Base-by-base conservation (phyloP, 108 stramenopile species). In the Cyclotella choctawhatcheeana region DNA sequence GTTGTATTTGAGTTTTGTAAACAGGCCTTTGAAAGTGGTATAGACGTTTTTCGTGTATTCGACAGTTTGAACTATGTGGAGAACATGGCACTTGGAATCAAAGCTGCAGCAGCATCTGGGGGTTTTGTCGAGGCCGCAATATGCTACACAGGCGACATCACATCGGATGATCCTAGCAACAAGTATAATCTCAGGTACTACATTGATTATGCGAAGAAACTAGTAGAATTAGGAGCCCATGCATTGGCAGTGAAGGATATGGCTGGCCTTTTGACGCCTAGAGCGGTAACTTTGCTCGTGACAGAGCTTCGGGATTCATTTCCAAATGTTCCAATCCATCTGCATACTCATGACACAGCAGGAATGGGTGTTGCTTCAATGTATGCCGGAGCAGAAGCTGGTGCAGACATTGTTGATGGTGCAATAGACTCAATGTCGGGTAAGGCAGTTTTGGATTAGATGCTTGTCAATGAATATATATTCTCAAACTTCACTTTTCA, bases 1-100 rank as follows among this genome's bases (percentile, higher is more conserved):
- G 91, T 90, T 25, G 89, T 94, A 2, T 82, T 68, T 60, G 82
- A 89, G 81, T 94, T 94, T 67, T 90, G 90, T 79, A 79, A 86
- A 43, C 70, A 73, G 70, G 93, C 93, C 0, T 69, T 85, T 31
- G 69, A 86, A 51, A 82, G 60, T 61, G 93, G 93, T 10, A 91
- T 91, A 82, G 93, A 94, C 67, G 82, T 94, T 20, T 94, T 92
- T 85, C 89, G 93, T 8, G 87, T 94, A 22, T 94, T 94, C 74
- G 93, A 94, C 79, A 87, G 83, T 24, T 79, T 94, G 27, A 94
- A 94, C 76, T 86, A 92, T 72, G 45, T 91, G 10, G 85, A 89
- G 62, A 94, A 93, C 86, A 86, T 94, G 91, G 58, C 73, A 22
- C 84, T 94, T 18, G 89, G 91, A 45, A 89, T 94, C 34, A 88